A percentile compares a stretch with the other conserved stretches of the same genome.
Conservation (phyloP, 176 grass and related monocot genomes). For the Oryza rufipogon region DNA sequence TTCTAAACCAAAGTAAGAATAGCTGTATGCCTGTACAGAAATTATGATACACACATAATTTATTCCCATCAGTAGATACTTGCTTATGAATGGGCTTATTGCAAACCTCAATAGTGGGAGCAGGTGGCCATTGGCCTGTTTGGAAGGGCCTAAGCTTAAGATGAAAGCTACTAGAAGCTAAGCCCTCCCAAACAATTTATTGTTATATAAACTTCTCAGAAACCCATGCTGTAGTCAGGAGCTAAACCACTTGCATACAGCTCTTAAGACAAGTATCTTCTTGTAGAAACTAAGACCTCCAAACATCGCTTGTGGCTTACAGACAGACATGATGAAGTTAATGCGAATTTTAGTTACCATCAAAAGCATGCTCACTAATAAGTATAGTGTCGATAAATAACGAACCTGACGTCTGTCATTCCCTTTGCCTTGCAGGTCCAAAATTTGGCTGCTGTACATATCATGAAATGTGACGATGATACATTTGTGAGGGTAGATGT, state of each 20-base stretch:
- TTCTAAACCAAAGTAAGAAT: conserved; percentile 28
- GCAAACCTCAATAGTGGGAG: neutral
- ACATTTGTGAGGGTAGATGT: conserved; percentile 91
- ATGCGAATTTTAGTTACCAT: conserved; percentile 3
- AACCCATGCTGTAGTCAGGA: neutral
- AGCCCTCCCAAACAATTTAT: conserved; percentile 2
- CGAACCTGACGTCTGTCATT: conserved; percentile 29
- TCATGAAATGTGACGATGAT: conserved; percentile 97
- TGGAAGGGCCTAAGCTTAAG: conserved; percentile 15
- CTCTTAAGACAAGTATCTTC: conserved; percentile 7
- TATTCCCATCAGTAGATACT: neutral
- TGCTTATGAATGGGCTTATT: conserved; percentile 16
- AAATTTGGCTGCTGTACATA: conserved; percentile 72
- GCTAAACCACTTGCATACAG: neutral
- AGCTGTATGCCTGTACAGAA: neutral
- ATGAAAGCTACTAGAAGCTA: conserved; percentile 14
- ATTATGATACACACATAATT: conserved; percentile 20
- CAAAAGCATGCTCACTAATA: conserved; percentile 6
- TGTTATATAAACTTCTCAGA: neutral
- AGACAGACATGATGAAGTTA: conserved; percentile 15
- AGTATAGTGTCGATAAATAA: conserved; percentile 22
- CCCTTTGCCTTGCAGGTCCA: conserved; percentile 61
- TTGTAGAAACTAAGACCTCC: conserved; percentile 24
- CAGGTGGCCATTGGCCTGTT: neutral
- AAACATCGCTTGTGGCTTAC: conserved; percentile 7